A percentile compares a stretch with the other conserved stretches of the same genome.
Conservation (phyloP, 352 stramenopile genomes). For the Phytophthora pisi region DNA sequence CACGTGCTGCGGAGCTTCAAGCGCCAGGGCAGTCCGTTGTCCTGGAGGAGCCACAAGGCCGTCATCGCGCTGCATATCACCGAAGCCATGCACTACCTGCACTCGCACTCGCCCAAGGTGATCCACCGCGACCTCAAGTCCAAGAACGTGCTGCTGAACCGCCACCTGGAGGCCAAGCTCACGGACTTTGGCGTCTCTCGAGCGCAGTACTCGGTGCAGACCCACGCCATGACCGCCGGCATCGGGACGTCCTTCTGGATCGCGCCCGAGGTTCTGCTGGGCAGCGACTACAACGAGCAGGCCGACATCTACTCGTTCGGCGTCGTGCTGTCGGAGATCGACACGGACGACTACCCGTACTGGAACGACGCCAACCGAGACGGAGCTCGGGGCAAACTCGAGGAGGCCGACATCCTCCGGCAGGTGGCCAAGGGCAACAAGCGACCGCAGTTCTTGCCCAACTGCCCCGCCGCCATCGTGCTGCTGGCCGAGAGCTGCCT, state of each 20-base stretch:
- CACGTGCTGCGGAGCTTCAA: slow-evolving; percentile 47
- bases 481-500: slow-evolving; percentile 45
- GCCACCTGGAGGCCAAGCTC: slow-evolving; percentile 61
- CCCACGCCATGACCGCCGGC: slow-evolving; percentile 42
- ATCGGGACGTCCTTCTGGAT: slow-evolving; percentile 49
- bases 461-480: slow-evolving; percentile 40
- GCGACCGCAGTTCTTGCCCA: slow-evolving; percentile 37
- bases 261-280: slow-evolving; percentile 40
- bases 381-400: slow-evolving; percentile 28
- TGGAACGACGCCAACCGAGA: slow-evolving; percentile 39
- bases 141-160: slow-evolving; percentile 55
- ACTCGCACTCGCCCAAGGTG: slow-evolving; percentile 48
- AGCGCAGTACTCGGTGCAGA: slow-evolving; percentile 38
- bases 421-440: slow-evolving; percentile 37
- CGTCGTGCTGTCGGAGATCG: slow-evolving; percentile 49
- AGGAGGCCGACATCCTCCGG: slow-evolving; percentile 42
- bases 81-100: slow-evolving; percentile 51
- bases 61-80: slow-evolving; percentile 53
- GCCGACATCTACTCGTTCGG: slow-evolving; percentile 51
- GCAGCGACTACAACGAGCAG: slow-evolving; percentile 43
- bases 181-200: slow-evolving; percentile 71
- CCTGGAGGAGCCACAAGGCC: slow-evolving; percentile 46
- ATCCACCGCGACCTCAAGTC: slow-evolving; percentile 50
- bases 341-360: slow-evolving; percentile 47
- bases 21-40: slow-evolving; percentile 31